Evolutionary conservation across 495 filamentous ascomycete species (phyloP).

Genomic region (Lindgomyces ingoldianus): DNA sequence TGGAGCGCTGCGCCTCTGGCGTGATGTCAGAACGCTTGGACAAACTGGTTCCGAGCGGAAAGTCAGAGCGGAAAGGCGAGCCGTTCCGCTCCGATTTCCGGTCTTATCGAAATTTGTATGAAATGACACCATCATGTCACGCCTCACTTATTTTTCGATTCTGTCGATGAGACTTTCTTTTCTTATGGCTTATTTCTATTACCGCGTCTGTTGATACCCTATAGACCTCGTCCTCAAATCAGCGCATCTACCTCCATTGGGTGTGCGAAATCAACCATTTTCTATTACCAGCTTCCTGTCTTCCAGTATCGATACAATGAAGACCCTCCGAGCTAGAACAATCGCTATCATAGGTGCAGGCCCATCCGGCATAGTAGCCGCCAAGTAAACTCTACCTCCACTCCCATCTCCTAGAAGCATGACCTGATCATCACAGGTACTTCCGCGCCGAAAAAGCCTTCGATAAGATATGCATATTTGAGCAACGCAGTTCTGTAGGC

Average conservation of each 20-base stretch:
- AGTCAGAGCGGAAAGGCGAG: neutral
- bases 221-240: neutral
- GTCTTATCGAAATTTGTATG: neutral
- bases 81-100: conserved; percentile 4
- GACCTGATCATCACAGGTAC: conserved; percentile 53
- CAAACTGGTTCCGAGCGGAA: neutral
- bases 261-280: neutral
- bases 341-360: conserved; percentile 74
- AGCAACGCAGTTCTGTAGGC: conserved; percentile 72
- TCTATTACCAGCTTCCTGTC: neutral
- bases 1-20: neutral
- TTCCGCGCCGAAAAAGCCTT: conserved; percentile 73
- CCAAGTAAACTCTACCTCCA: conserved; percentile 49
- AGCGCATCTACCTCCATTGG: neutral
- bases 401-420: neutral
- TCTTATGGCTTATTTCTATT: neutral
- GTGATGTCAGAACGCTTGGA: neutral
- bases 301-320: too few relatives aligned
- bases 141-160: neutral
- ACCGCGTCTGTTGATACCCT: neutral
- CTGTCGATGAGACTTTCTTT: too few relatives aligned
- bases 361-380: conserved; percentile 65
- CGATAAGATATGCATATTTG: conserved; percentile 71
- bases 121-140: neutral
- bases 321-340: conserved; percentile 45